Conservation (phyloP, 257 asterid species). For the Gentiana dahurica region DNA sequence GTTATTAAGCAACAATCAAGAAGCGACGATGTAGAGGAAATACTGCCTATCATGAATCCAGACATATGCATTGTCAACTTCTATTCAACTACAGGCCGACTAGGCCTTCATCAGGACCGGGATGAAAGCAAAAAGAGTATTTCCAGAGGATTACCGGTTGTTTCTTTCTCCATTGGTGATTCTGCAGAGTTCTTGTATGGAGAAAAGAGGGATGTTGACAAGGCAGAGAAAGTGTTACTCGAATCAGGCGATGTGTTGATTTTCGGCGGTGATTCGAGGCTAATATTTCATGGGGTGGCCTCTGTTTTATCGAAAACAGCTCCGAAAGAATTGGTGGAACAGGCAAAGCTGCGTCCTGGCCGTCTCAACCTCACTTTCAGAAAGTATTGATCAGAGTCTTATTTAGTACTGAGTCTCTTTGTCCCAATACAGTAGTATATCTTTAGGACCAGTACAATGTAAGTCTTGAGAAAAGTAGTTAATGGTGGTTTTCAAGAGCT, state of each 20-base stretch:
- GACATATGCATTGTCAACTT: not conserved
- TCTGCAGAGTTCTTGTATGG: conserved; percentile 15
- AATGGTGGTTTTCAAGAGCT: no score
- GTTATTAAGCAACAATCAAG: conserved; percentile 19
- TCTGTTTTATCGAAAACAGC: conserved; percentile 33
- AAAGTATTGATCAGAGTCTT: not conserved
- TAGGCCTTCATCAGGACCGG: conserved; percentile 10
- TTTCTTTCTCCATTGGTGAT: conserved; percentile 57
- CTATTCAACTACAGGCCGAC: no score
- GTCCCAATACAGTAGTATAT: no score
- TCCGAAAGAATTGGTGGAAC: conserved; percentile 25
- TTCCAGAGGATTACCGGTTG: conserved; percentile 40
- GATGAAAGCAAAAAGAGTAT: conserved; percentile 47
- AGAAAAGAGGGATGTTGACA: conserved; percentile 29
- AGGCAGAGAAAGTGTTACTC: conserved; percentile 29
- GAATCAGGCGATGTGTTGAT: conserved; percentile 58
- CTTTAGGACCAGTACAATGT: no score
- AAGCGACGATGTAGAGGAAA: conserved; percentile 16
- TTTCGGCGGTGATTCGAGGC: conserved; percentile 66
- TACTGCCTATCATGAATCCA: conserved; percentile 32
- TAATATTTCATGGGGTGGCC: conserved; percentile 49
- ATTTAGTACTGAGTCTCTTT: no score
- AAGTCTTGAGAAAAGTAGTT: no score
- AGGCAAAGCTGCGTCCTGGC: conserved; percentile 40
- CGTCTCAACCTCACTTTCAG: conserved; percentile 8